Percentiles rank a stretch among this genome's conserved stretches.
phyloP scores from a whole-genome alignment of 306 rosid species.

The Glycine latifolia region DNA sequence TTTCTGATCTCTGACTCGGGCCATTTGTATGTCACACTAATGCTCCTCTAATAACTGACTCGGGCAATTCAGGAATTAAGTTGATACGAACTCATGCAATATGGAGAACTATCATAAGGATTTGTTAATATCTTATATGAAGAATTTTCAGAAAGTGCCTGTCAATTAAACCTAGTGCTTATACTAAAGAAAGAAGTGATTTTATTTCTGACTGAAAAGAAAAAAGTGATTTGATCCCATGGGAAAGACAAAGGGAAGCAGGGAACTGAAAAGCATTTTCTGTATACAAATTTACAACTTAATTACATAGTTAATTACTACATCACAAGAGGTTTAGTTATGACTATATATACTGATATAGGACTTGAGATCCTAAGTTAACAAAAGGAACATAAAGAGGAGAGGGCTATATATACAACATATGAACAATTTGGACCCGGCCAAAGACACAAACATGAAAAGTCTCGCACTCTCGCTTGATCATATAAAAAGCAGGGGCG shows the following conservation, averaged over 20 bases:
- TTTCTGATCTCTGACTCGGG: too few relatives aligned
- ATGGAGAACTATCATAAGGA: too few relatives aligned
- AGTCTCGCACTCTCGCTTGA: not conserved
- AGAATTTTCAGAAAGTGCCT: too few relatives aligned
- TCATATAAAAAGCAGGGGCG: constrained; percentile 22
- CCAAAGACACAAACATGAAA: constrained; percentile 8
- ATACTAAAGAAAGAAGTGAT: too few relatives aligned
- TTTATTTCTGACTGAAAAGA: too few relatives aligned
- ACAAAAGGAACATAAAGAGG: not conserved
- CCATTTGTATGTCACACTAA: too few relatives aligned
- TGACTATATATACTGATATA: constrained; percentile 22
- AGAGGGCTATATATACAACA: constrained; percentile 11
- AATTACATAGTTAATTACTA: not conserved
- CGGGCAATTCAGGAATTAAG: too few relatives aligned
- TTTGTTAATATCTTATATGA: too few relatives aligned
- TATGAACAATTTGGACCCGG: constrained; percentile 40
- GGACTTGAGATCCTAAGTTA: not conserved
- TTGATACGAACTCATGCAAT: too few relatives aligned
- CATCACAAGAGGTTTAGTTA: constrained; percentile 20
- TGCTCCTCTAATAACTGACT: too few relatives aligned
- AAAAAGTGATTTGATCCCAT: not conserved
- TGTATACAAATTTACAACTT: constrained; percentile 38
- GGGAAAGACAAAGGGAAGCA: not conserved
- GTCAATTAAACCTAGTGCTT: too few relatives aligned
- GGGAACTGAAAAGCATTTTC: not conserved